Evolutionary conservation across 306 rosid genomes (phyloP), one percentile per base, ranked within the genome.

Genomic region (Prunus kanzakura): DNA sequence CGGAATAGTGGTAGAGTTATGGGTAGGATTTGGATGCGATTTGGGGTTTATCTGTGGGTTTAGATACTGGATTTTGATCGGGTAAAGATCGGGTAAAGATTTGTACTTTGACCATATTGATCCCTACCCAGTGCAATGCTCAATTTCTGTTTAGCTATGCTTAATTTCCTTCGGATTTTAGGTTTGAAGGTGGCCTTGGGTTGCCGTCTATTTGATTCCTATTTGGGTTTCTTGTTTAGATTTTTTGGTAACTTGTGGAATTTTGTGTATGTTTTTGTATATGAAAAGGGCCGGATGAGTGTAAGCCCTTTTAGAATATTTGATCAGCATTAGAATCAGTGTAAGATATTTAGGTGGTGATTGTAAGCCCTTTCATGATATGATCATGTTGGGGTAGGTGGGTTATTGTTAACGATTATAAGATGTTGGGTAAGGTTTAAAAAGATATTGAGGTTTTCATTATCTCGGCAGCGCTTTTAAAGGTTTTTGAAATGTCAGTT

Each of bases 1-100:
- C 19, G 22, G 49, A 19, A 18, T 11, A 18, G 25, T 19, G 49
- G 14, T 35, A 11, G 74, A 80, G 69, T 29, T 78, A 56, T 76
- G 74, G 68, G 78, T 80, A 78, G 83, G 83, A 78, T 78, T 85
- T 52, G 77, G 72, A n/a, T 69, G 63, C 3, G 68, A 64, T 70
- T 82, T 66, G 75, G 69, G 80, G 54, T 67, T 81, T 84, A 85
- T 87, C 79, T 64, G 46, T 81, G 67, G 49, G 68, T 80, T 12
- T 63, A 47, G 18, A 71, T 70, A 66, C 7, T 71, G 55, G 10
- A 22, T 2, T 57, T 22, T 65, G 6, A 66, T 73, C 18, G 27
- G 30, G 14, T 46, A 45, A 54, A 46, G 66, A 67, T 71, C 18
- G 27, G 30, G 14, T 46, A 45, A 54, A 46, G 66, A 67, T 71